Conservation (phyloP, 2,329 filamentous ascomycete genomes). For the Diaporthe sp. region DNA sequence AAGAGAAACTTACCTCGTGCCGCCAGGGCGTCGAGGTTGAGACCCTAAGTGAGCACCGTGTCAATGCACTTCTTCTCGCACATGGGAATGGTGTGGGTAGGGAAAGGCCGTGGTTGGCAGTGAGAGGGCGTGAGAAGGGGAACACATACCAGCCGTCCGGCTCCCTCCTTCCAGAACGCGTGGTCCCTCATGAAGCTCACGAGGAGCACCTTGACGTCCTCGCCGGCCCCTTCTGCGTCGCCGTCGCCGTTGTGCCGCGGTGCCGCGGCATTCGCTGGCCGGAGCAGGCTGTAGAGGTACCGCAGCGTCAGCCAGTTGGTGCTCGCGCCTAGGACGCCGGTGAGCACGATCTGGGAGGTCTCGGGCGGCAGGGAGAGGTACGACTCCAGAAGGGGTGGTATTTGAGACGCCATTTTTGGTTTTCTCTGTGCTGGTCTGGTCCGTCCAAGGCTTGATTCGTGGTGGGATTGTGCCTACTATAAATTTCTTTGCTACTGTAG, state of each 20-base stretch:
- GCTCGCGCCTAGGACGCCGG: constrained; percentile 74
- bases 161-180: constrained; percentile 83
- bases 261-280: constrained; percentile 14
- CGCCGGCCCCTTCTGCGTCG: constrained; percentile 46
- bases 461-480: not conserved
- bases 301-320: constrained; percentile 77
- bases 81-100: not conserved
- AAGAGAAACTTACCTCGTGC: constrained; percentile 76
- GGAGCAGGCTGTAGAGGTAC: constrained; percentile 65
- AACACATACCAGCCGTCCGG: constrained; percentile 73
- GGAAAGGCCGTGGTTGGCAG: not conserved
- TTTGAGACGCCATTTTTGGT: constrained; percentile 45
- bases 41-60: constrained; percentile 61
- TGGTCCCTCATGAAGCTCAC: constrained; percentile 87
- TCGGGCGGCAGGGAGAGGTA: constrained; percentile 72
- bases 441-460: not conserved
- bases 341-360: constrained; percentile 75
- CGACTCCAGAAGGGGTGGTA: constrained; percentile 75
- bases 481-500: constrained; percentile 25
- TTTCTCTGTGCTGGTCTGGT: not conserved
- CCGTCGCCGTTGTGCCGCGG: constrained; percentile 35
- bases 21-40: constrained; percentile 76
- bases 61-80: not conserved
- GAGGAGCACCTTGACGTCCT: constrained; percentile 73
- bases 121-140: not conserved